A percentile compares a stretch with the other conserved stretches of the same genome.
These are phyloP conservation scores for Eucalyptus viminalis DNA, from an alignment of 345 rosid species.

Conservation along the genomic window DNA sequence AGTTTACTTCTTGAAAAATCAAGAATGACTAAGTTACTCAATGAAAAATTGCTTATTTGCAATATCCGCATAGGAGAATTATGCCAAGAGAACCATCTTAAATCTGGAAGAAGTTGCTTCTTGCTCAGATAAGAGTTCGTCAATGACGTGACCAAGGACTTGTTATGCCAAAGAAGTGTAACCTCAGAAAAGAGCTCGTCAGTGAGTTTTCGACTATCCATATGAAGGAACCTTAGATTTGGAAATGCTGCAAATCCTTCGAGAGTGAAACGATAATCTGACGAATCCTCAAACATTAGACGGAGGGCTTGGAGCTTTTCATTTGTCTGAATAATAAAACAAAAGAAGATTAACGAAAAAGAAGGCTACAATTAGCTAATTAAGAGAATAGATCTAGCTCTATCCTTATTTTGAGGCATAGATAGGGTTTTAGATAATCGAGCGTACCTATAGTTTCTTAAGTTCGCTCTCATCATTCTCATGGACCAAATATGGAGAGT, in stretches of 20 bases:
- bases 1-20: background rate
- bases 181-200: background rate
- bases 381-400: background rate
- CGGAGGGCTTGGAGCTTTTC: background rate
- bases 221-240: background rate
- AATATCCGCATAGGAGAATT: background rate
- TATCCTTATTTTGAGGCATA: background rate
- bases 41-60: background rate
- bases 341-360: too few relatives aligned
- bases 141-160: background rate
- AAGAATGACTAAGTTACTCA: background rate
- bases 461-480: background rate
- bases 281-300: background rate
- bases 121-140: background rate
- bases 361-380: background rate
- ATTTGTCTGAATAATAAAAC: background rate
- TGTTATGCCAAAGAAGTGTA: background rate
- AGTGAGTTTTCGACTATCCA: background rate
- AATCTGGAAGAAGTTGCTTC: background rate
- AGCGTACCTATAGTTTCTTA: background rate
- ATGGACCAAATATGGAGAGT: background rate
- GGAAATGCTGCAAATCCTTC: background rate
- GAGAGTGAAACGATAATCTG: background rate
- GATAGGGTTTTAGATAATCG: background rate
- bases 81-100: background rate